Conservation (phyloP, 371 early-diverging fungal genomes). For the Mucor indicus region DNA sequence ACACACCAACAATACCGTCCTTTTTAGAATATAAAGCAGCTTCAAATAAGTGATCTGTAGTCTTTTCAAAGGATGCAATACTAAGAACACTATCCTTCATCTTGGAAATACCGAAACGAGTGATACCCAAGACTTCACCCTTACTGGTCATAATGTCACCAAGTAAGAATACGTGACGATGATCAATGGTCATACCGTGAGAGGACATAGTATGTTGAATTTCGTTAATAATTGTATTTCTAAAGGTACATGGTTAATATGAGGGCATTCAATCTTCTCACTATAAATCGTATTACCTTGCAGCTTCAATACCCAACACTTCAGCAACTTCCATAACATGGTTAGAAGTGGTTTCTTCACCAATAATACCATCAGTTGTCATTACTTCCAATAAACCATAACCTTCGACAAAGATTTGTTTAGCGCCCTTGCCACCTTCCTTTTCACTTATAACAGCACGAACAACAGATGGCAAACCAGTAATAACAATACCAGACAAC, state of each 20-base stretch:
- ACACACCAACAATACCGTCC: constrained; percentile 95
- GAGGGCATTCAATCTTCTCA: too few species aligned
- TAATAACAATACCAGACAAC: constrained; percentile 80
- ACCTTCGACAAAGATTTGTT: constrained; percentile 91
- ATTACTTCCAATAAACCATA: constrained; percentile 92
- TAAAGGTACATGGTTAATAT: constrained; percentile 3
- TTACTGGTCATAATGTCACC: constrained; percentile 99
- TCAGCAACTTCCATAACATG: constrained; percentile 92
- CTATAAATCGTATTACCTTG: constrained; percentile 37
- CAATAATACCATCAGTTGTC: constrained; percentile 85
- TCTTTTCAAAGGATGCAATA: constrained; percentile 99
- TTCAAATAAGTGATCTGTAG: constrained; percentile 98
- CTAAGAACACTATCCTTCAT: constrained; percentile 99
- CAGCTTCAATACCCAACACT: constrained; percentile 89
- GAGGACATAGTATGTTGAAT: constrained; percentile 85
- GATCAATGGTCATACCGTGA: constrained; percentile 97
- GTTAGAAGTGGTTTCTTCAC: constrained; percentile 82
- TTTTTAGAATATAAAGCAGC: constrained; percentile 93
- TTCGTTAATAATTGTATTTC: constrained; percentile 81
- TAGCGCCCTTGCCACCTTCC: constrained; percentile 53
- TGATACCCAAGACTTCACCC: constrained; percentile 99
- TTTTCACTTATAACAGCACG: constrained; percentile 88
- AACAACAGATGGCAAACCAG: constrained; percentile 83
- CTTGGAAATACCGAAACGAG: constrained; percentile 98
- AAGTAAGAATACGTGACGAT: constrained; percentile 96